These are phyloP conservation scores for Suillus discolor DNA, from an alignment of 768 basidiomycete genomes.

Conservation along the genomic window DNA sequence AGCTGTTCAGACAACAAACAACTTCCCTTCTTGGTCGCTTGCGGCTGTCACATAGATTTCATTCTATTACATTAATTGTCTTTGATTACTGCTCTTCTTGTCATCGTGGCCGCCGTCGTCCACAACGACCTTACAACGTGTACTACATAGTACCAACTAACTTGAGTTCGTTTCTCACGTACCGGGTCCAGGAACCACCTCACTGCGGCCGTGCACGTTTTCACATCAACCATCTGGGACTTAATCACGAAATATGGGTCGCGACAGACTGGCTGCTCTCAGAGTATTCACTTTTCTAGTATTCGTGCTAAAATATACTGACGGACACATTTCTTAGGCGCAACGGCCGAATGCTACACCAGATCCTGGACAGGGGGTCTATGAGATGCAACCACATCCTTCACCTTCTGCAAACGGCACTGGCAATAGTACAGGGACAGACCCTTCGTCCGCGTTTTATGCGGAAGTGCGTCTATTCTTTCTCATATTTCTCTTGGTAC, in stretches of 20 bases:
- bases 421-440: slow-evolving; percentile 8
- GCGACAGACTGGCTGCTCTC: slow-evolving; percentile 81
- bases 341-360: slow-evolving; percentile 52
- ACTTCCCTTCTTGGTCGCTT: background rate
- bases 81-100: background rate
- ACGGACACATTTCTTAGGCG: slow-evolving; percentile 61
- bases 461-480: slow-evolving; percentile 25
- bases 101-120: background rate
- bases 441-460: slow-evolving; percentile 33
- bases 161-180: slow-evolving; percentile 4
- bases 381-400: slow-evolving; percentile 29
- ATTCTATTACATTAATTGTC: background rate
- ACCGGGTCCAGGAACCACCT: background rate
- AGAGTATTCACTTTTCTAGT: slow-evolving; percentile 67
- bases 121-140: slow-evolving; percentile 2
- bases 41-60: background rate
- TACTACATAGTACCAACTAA: background rate
- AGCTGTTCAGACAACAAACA: background rate
- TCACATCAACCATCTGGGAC: background rate
- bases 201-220: background rate
- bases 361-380: slow-evolving; percentile 24
- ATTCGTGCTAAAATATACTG: slow-evolving; percentile 51
- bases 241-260: slow-evolving; percentile 46
- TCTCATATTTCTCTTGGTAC: background rate
- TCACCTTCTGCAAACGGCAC: slow-evolving; percentile 31